These are phyloP conservation scores for Scheffersomyces coipomensis DNA, from an alignment of 805 yeast genomes.

Conservation along the genomic window DNA sequence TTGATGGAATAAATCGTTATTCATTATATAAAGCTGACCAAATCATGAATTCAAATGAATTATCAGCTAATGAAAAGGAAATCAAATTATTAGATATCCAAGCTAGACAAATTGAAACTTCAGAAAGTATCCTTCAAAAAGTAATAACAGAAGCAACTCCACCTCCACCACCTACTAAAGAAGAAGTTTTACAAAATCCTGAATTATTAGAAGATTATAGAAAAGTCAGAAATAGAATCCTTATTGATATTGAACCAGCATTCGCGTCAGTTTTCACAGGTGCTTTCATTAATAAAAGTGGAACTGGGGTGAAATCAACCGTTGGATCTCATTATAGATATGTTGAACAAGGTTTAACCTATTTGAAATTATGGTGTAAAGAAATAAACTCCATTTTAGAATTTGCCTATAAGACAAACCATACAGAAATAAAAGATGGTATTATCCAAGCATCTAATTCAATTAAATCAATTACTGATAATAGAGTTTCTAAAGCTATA, in stretches of 20 bases:
- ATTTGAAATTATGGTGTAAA: conserved; percentile 32
- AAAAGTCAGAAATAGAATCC: conserved; percentile 11
- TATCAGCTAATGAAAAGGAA: conserved; percentile 18
- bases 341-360: conserved; percentile 26
- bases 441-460: conserved; percentile 8
- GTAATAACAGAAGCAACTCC: conserved; percentile 29
- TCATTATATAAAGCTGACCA: conserved; percentile 12
- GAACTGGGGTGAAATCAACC: conserved; percentile 20
- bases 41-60: conserved; percentile 10
- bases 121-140: conserved; percentile 24
- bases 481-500: conserved; percentile 10
- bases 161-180: conserved; percentile 27
- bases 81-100: conserved; percentile 24
- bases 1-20: conserved; percentile 30
- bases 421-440: conserved; percentile 3
- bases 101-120: conserved; percentile 23
- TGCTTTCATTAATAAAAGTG: conserved; percentile 24
- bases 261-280: conserved; percentile 29
- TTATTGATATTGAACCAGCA: conserved; percentile 30
- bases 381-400: conserved; percentile 21
- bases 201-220: conserved; percentile 15
- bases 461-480: conserved; percentile 13
- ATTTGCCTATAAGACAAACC: conserved; percentile 7
- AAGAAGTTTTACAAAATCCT: conserved; percentile 17
- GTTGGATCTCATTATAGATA: conserved; percentile 30